These are phyloP conservation scores for Kodamaea jinghongensis DNA, from an alignment of 805 yeast genomes.

Conservation along the genomic window DNA sequence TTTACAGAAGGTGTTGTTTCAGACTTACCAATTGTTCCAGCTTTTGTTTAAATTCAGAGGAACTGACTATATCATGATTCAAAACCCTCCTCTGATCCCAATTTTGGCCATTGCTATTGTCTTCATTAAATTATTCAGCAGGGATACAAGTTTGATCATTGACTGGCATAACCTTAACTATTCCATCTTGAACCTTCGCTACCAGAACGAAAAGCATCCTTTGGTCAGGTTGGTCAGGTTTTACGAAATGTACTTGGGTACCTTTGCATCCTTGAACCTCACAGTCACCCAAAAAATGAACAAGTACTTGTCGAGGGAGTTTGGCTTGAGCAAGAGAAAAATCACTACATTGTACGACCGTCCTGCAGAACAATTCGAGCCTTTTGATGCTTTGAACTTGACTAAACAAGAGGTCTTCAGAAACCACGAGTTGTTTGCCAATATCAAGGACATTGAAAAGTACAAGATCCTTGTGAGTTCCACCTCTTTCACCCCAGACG, in stretches of 20 bases:
- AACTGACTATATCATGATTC: slow-evolving; percentile 68
- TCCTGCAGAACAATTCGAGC: slow-evolving; percentile 68
- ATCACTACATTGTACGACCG: slow-evolving; percentile 78
- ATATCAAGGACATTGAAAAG: slow-evolving; percentile 19
- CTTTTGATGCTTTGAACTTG: slow-evolving; percentile 35
- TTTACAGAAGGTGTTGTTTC: slow-evolving; percentile 54
- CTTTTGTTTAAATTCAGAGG: slow-evolving; percentile 56
- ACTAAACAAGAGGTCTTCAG: slow-evolving; percentile 28
- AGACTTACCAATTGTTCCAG: slow-evolving; percentile 45
- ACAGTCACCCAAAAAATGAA: slow-evolving; percentile 82
- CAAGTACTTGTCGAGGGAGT: slow-evolving; percentile 51
- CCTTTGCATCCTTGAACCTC: slow-evolving; percentile 65
- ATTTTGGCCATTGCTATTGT: slow-evolving; percentile 61
- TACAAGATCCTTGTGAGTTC: slow-evolving; percentile 78
- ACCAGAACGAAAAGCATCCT: slow-evolving; percentile 52
- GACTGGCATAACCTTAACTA: slow-evolving; percentile 98
- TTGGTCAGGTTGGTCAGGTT: slow-evolving; percentile 56
- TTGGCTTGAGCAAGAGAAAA: slow-evolving; percentile 45
- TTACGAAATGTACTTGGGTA: slow-evolving; percentile 65
- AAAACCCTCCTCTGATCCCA: slow-evolving; percentile 94
- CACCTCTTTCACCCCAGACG: slow-evolving; percentile 96
- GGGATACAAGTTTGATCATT: slow-evolving; percentile 62
- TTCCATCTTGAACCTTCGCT: slow-evolving; percentile 70
- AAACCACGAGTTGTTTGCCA: slow-evolving; percentile 28
- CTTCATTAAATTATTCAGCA: slow-evolving; percentile 47